phyloP scores from a whole-genome alignment of 2,329 filamentous ascomycete species.

The Didymella arachidicola region DNA sequence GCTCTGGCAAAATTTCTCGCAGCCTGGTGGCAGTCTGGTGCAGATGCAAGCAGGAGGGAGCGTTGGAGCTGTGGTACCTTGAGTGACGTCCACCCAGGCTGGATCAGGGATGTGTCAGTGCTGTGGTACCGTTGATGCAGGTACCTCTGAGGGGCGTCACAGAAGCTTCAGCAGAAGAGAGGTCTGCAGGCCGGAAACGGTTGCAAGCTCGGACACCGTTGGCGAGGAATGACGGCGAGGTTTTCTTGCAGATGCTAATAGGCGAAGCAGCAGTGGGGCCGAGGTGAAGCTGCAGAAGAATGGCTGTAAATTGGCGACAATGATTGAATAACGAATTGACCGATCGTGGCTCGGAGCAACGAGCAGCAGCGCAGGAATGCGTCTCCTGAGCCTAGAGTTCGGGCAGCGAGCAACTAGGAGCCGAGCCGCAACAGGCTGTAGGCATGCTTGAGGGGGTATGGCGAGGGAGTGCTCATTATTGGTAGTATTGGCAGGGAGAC shows the following conservation, averaged over 20 bases:
- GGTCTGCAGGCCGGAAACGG: slow-evolving; percentile 31
- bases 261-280: slow-evolving; percentile 41
- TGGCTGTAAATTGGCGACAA: slow-evolving; percentile 36
- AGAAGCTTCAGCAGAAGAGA: slow-evolving; percentile 31
- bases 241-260: slow-evolving; percentile 40
- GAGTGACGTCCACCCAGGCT: slow-evolving; percentile 35
- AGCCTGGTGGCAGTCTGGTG: slow-evolving; percentile 28
- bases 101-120: slow-evolving; percentile 36
- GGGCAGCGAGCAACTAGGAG: slow-evolving; percentile 39
- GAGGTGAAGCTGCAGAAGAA: slow-evolving; percentile 41
- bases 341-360: slow-evolving; percentile 43
- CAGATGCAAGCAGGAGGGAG: slow-evolving; percentile 34
- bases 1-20: slow-evolving; percentile 32
- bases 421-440: slow-evolving; percentile 41
- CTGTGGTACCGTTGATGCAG: slow-evolving; percentile 46
- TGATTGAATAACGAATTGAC: slow-evolving; percentile 43
- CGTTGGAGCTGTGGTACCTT: slow-evolving; percentile 41
- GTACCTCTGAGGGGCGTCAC: slow-evolving; percentile 39
- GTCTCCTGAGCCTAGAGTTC: slow-evolving; percentile 38
- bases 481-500: slow-evolving; percentile 43
- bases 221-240: slow-evolving; percentile 34
- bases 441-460: slow-evolving; percentile 41
- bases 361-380: slow-evolving; percentile 42
- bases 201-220: slow-evolving; percentile 28
- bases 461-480: slow-evolving; percentile 43